These are phyloP conservation scores for Priceomyces haplophilus DNA, from an alignment of 805 yeast species.

Conservation along the genomic window DNA sequence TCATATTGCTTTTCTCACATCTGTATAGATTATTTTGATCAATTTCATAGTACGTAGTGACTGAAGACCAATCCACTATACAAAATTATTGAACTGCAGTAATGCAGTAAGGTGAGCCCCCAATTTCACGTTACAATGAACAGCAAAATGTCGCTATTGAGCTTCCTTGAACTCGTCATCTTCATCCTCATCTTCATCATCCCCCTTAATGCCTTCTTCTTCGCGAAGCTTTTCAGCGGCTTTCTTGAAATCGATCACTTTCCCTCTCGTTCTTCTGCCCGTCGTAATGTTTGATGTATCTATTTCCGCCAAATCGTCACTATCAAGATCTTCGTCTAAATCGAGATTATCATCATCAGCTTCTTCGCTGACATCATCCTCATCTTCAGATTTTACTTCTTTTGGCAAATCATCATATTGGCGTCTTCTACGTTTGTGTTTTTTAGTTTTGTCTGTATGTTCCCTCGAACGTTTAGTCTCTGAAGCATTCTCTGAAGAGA, in stretches of 20 bases:
- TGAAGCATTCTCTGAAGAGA: conserved; percentile 3
- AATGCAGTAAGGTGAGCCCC: background rate
- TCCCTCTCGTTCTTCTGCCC: conserved; percentile 89
- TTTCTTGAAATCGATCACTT: conserved; percentile 77
- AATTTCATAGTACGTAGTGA: no score
- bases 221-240: conserved; percentile 69
- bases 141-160: background rate
- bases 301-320: conserved; percentile 75
- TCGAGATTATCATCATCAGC: conserved; percentile 46
- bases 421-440: conserved; percentile 56
- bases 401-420: conserved; percentile 55
- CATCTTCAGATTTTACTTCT: conserved; percentile 33
- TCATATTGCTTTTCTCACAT: background rate
- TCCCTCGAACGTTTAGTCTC: conserved; percentile 8
- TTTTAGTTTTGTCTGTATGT: conserved; percentile 17
- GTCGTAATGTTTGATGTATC: conserved; percentile 77
- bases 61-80: no score
- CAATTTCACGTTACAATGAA: no score
- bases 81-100: no score
- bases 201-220: conserved; percentile 40
- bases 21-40: background rate
- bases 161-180: conserved; percentile 37
- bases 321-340: conserved; percentile 59
- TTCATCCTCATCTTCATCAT: conserved; percentile 48
- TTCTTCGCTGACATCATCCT: conserved; percentile 44